Percentiles rank a stretch among this genome's conserved stretches.
Evolutionary conservation across 306 rosid genomes (phyloP).

Genomic region (Erythrophleum fordii): DNA sequence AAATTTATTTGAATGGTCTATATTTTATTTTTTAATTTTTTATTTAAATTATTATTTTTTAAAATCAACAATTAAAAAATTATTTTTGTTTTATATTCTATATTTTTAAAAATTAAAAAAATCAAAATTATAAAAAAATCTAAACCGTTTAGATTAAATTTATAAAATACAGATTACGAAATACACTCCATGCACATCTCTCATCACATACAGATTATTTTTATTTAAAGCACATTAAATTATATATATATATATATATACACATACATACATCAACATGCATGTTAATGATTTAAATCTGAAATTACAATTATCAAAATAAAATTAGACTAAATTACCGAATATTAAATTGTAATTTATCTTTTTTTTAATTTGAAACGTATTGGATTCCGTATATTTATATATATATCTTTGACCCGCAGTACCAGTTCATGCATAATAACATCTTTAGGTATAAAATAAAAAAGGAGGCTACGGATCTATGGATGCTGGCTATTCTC

Average conservation of each 20-base stretch:
- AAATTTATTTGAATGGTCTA: too few relatives aligned
- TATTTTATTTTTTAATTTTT: too few relatives aligned
- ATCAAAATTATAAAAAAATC: too few relatives aligned
- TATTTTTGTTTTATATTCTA: too few relatives aligned
- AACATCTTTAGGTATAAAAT: slow-evolving; percentile 35
- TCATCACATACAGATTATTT: slow-evolving; percentile 22
- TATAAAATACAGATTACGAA: too few relatives aligned
- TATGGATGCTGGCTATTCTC: slow-evolving; percentile 31
- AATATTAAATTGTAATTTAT: not conserved
- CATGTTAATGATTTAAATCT: not conserved
- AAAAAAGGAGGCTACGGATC: slow-evolving; percentile 26
- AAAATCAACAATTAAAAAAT: too few relatives aligned
- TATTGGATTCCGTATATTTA: slow-evolving; percentile 37
- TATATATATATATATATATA: not conserved
- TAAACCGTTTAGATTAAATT: too few relatives aligned
- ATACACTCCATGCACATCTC: too few relatives aligned
- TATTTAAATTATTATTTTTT: too few relatives aligned
- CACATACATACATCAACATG: too few relatives aligned
- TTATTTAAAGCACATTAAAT: slow-evolving; percentile 36
- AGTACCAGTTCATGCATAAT: slow-evolving; percentile 44
- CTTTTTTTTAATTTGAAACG: slow-evolving; percentile 18
- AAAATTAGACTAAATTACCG: not conserved
- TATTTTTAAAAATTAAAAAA: too few relatives aligned
- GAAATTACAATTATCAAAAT: not conserved
- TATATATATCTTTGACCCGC: slow-evolving; percentile 33